Conservation (phyloP, 2,329 filamentous ascomycete species). For the Graphiopsis chlorocephala region DNA sequence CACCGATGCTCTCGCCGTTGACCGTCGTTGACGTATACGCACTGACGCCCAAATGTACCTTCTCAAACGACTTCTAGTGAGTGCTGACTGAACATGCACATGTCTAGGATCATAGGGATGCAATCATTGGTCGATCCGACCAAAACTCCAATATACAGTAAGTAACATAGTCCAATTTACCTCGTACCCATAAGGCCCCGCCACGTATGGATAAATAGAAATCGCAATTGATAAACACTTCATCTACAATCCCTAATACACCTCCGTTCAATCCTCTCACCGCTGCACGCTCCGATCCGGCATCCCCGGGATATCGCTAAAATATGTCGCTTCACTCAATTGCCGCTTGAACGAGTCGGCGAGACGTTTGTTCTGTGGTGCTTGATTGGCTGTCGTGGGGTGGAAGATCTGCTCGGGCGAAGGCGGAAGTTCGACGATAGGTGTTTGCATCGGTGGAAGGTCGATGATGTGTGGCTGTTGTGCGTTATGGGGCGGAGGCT, state of each 20-base stretch:
- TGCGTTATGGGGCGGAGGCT: background rate
- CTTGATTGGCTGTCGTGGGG: background rate
- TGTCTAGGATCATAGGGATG: background rate
- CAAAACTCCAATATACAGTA: background rate
- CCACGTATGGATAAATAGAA: background rate
- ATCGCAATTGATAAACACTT: background rate
- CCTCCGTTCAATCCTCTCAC: background rate
- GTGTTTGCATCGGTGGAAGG: background rate
- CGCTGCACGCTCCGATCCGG: slow-evolving; percentile 1
- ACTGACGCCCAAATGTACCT: background rate
- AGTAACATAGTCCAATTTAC: background rate
- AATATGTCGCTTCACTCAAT: slow-evolving; percentile 18
- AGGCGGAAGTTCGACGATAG: background rate
- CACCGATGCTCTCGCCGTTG: background rate
- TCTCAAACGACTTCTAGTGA: background rate
- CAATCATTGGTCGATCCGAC: background rate
- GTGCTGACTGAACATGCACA: background rate
- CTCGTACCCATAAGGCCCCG: background rate
- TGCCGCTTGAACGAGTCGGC: slow-evolving; percentile 5
- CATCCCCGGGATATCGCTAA: slow-evolving; percentile 15
- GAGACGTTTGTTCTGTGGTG: slow-evolving; percentile 12
- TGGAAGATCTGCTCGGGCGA: background rate
- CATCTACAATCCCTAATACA: background rate
- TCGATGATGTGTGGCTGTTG: background rate
- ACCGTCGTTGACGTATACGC: background rate